phyloP scores from a whole-genome alignment of 2,329 filamentous ascomycete genomes.

The Trichoderma sp. region DNA sequence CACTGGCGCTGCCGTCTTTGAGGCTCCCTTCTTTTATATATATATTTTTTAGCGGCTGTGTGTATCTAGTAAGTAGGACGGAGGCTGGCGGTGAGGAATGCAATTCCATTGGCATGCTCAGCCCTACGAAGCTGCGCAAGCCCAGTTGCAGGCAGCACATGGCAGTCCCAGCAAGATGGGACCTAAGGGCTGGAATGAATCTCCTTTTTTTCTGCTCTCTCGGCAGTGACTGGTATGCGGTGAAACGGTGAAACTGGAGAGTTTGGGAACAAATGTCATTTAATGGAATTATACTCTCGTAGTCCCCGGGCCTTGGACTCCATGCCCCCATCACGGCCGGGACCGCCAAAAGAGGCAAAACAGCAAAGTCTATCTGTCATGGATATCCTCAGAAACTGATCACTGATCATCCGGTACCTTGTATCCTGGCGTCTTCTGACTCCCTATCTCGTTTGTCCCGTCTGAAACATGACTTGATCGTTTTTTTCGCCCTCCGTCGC shows the following conservation, averaged over 20 bases:
- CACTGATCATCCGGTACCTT: background rate
- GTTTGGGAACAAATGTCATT: background rate
- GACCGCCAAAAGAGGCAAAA: background rate
- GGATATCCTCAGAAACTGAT: background rate
- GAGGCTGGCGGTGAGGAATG: background rate
- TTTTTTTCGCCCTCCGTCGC: background rate
- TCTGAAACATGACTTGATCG: background rate
- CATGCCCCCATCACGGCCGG: background rate
- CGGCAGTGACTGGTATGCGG: background rate
- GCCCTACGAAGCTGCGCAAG: constrained; percentile 17
- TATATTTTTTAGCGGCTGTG: constrained; percentile 10
- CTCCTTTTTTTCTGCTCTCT: background rate
- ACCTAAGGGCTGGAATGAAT: background rate
- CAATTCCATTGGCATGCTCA: constrained; percentile 6
- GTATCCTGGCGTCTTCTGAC: background rate
- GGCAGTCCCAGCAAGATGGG: constrained; percentile 9
- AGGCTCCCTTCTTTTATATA: background rate
- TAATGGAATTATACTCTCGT: background rate
- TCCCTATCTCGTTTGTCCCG: background rate
- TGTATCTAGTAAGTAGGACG: constrained; percentile 5
- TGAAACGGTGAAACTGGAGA: background rate
- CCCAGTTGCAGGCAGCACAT: background rate
- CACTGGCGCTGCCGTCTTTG: constrained; percentile 20
- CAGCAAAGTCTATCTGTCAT: constrained; percentile 5
- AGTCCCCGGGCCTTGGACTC: background rate